phyloP scores from a whole-genome alignment of 805 yeast genomes.

The Candida maltosa region DNA sequence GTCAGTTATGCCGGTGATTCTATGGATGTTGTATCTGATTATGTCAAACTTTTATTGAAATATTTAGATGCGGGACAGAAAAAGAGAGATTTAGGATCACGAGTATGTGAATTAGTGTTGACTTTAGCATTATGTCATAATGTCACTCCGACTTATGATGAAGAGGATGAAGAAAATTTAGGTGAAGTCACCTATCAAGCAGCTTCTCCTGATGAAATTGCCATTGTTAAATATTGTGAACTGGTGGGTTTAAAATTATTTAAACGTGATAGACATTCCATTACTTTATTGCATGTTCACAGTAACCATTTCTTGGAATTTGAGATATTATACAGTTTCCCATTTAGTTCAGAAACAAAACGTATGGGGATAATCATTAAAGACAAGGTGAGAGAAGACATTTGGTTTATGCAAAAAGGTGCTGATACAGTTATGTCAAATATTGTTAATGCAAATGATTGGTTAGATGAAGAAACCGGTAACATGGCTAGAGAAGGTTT shows the following conservation, averaged over 20 bases:
- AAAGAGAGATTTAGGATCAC: conserved; percentile 65
- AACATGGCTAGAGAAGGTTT: conserved; percentile 99
- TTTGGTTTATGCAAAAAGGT: conserved; percentile 89
- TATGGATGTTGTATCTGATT: conserved; percentile 80
- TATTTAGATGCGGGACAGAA: conserved; percentile 23
- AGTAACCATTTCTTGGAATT: conserved; percentile 51
- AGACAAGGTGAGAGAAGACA: conserved; percentile 59
- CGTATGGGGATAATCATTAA: conserved; percentile 89
- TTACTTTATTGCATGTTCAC: conserved; percentile 63
- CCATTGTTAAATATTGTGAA: conserved; percentile 91
- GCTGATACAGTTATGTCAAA: conserved; percentile 92
- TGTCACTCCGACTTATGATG: conserved; percentile 82
- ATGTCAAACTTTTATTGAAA: conserved; percentile 38
- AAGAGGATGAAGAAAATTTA: conserved; percentile 59
- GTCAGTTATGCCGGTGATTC: conserved; percentile 92
- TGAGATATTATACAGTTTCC: conserved; percentile 80
- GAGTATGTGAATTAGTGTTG: conserved; percentile 76
- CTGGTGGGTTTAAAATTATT: conserved; percentile 76
- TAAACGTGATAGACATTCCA: conserved; percentile 76
- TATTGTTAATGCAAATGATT: conserved; percentile 82
- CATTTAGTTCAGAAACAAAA: conserved; percentile 92
- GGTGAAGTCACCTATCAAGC: conserved; percentile 74
- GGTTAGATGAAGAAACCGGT: conserved; percentile 96
- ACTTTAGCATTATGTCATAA: conserved; percentile 95
- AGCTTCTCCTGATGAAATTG: conserved; percentile 97